Conservation (phyloP, 1,284 basidiomycete species). For the Ganoderma meredithae region DNA sequence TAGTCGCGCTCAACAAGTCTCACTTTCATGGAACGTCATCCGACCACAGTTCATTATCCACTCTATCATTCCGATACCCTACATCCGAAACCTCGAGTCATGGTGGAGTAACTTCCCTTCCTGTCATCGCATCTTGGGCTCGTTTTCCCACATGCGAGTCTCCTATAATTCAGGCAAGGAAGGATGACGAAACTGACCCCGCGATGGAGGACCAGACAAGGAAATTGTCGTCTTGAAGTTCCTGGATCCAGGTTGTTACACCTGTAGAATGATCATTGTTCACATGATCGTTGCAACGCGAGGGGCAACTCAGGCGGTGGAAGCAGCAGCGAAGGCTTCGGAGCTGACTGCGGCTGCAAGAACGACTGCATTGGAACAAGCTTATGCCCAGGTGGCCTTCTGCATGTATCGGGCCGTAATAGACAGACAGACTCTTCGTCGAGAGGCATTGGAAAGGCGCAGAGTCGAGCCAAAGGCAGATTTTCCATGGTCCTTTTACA, state of each 20-base stretch:
- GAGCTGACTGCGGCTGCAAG: not conserved
- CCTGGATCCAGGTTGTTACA: too few species aligned
- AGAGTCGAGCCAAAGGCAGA: not conserved
- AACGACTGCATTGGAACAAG: not conserved
- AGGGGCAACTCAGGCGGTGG: not conserved
- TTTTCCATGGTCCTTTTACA: not conserved
- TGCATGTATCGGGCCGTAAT: not conserved
- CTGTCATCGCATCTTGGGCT: too few species aligned
- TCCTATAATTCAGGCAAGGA: too few species aligned
- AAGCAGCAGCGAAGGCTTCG: not conserved
- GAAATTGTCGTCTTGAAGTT: too few species aligned
- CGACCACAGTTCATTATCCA: too few species aligned
- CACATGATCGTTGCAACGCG: not conserved
- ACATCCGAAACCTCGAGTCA: too few species aligned
- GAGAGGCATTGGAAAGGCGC: not conserved
- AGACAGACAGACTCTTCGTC: not conserved
- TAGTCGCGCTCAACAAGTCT: conserved; percentile 17
- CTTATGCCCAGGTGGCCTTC: not conserved
- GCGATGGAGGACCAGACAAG: too few species aligned
- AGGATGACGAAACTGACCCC: too few species aligned
- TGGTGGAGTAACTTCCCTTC: too few species aligned
- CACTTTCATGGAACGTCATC: conserved; percentile 7
- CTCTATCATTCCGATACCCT: too few species aligned
- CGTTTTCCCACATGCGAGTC: too few species aligned
- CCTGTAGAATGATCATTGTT: too few species aligned